Evolutionary conservation across 2,329 filamentous ascomycete species (phyloP).

Genomic region (Leptosphaerulina australis): DNA sequence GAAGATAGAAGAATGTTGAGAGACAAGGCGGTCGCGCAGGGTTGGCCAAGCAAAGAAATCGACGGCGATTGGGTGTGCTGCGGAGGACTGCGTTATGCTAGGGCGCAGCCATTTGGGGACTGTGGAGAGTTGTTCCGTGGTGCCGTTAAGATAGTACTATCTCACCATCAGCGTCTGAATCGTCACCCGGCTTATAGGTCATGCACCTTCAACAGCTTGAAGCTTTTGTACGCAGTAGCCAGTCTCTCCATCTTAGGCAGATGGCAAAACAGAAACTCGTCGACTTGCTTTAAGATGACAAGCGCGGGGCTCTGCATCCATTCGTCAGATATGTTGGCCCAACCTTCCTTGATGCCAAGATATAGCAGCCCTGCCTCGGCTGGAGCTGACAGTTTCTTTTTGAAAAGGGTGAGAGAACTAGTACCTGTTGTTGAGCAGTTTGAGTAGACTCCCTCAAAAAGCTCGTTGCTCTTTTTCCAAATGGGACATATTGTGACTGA

Average conservation of each 20-base stretch:
- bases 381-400: slow-evolving; percentile 13
- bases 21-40: slow-evolving; percentile 37
- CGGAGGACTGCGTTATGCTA: slow-evolving; percentile 33
- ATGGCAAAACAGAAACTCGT: slow-evolving; percentile 38
- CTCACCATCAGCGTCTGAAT: neutral
- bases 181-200: neutral
- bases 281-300: slow-evolving; percentile 37
- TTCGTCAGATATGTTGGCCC: slow-evolving; percentile 29
- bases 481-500: slow-evolving; percentile 29
- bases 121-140: slow-evolving; percentile 31
- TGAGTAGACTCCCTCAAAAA: slow-evolving; percentile 38
- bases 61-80: slow-evolving; percentile 37
- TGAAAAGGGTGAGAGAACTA: slow-evolving; percentile 7
- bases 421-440: slow-evolving; percentile 22
- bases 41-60: slow-evolving; percentile 47
- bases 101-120: slow-evolving; percentile 38
- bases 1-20: slow-evolving; percentile 32
- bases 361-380: slow-evolving; percentile 40
- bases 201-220: slow-evolving; percentile 43
- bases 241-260: slow-evolving; percentile 34
- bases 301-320: slow-evolving; percentile 42
- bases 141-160: slow-evolving; percentile 43
- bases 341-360: slow-evolving; percentile 39
- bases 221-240: slow-evolving; percentile 41
- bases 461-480: slow-evolving; percentile 40